Conservation (phyloP, 495 filamentous ascomycete species). For the Cercophora scortea region DNA sequence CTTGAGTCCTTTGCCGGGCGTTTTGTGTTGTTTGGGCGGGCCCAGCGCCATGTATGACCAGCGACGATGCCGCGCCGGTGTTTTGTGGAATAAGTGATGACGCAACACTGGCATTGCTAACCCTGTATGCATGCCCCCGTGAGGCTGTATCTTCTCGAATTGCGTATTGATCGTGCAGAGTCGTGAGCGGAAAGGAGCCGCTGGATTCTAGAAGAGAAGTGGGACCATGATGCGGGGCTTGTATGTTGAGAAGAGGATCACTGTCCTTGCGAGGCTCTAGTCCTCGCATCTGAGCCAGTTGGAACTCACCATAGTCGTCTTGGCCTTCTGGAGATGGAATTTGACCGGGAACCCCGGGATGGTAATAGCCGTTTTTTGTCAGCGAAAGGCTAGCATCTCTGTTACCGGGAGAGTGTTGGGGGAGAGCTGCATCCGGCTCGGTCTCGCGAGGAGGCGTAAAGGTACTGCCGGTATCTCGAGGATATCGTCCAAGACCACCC, state of each 20-base stretch:
- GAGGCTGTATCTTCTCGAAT: slow-evolving; percentile 13
- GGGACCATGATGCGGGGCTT: not conserved
- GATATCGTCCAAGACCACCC: slow-evolving; percentile 71
- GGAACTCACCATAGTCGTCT: slow-evolving; percentile 1
- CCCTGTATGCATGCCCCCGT: slow-evolving; percentile 15
- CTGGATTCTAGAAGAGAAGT: not conserved
- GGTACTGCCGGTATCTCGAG: slow-evolving; percentile 36
- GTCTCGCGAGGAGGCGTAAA: slow-evolving; percentile 19
- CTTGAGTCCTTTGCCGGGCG: slow-evolving; percentile 6
- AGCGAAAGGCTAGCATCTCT: not conserved
- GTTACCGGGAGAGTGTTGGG: not conserved
- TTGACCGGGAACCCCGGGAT: not conserved
- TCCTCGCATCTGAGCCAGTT: slow-evolving; percentile 16
- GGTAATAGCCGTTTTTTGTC: not conserved
- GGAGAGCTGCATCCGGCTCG: not conserved
- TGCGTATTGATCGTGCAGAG: slow-evolving; percentile 16
- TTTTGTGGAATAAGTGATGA: slow-evolving; percentile 21
- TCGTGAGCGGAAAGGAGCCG: not conserved
- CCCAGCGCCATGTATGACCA: too few species aligned
- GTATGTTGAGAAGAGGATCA: not conserved
- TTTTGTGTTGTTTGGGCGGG: not conserved
- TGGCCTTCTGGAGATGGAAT: not conserved
- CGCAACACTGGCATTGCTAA: slow-evolving; percentile 21
- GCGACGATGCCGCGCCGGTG: not conserved
- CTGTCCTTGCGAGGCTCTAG: slow-evolving; percentile 8